Percentiles rank a stretch among this genome's conserved stretches.
Conservation (phyloP, 2,329 filamentous ascomycete species). For the Cytospora paraplurivora region DNA sequence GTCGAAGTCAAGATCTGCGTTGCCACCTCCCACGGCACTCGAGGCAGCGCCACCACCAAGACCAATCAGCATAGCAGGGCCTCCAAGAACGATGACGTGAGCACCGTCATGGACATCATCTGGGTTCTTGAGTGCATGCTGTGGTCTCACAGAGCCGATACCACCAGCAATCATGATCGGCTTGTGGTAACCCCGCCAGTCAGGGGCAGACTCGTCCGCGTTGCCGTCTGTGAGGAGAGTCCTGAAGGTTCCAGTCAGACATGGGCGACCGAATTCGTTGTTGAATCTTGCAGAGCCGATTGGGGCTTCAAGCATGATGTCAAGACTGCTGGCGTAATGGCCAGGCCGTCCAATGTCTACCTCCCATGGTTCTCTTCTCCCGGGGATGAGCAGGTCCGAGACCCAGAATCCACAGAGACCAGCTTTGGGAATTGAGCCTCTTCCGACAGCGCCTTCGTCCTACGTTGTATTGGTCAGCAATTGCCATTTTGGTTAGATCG, state of each 20-base stretch:
- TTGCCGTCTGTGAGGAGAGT: constrained; percentile 77
- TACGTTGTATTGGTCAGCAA: constrained; percentile 17
- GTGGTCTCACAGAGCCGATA: constrained; percentile 86
- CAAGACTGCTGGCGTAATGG: constrained; percentile 90
- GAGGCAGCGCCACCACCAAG: constrained; percentile 94
- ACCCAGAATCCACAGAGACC: constrained; percentile 93
- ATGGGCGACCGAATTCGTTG: constrained; percentile 94
- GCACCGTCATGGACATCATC: constrained; percentile 82
- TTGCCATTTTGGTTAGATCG: not conserved
- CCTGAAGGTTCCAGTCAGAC: constrained; percentile 85
- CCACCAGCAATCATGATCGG: constrained; percentile 98
- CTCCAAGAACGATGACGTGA: constrained; percentile 88
- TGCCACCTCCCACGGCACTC: constrained; percentile 81
- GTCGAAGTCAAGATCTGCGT: constrained; percentile 91
- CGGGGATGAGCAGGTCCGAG: constrained; percentile 89
- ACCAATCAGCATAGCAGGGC: constrained; percentile 96
- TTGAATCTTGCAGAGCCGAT: constrained; percentile 96
- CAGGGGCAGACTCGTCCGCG: constrained; percentile 51
- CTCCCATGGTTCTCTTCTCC: constrained; percentile 83
- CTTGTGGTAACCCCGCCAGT: constrained; percentile 93
- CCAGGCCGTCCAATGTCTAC: constrained; percentile 83
- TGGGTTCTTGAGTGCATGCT: constrained; percentile 85
- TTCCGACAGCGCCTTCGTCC: constrained; percentile 90
- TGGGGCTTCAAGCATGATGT: constrained; percentile 97
- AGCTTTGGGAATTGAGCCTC: constrained; percentile 90